Evolutionary conservation across 192 early-diverging fungal species (phyloP), one percentile per base, ranked within the genome.

Genomic region (Diversispora epigaea): DNA sequence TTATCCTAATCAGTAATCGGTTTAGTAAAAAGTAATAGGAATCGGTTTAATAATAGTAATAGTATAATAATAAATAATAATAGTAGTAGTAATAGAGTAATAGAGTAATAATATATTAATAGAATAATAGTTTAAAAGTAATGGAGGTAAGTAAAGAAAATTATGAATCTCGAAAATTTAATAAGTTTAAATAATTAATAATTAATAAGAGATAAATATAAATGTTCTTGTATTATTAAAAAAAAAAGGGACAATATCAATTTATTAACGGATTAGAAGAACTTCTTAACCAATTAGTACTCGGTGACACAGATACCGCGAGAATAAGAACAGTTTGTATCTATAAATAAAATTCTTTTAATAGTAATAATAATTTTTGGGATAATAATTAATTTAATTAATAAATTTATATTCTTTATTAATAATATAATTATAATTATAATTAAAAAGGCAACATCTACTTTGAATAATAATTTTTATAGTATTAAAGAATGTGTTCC

Each of bases 401-500:
- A 12, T 14, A 50, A 50, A 14, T 5, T 12, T 50, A 50, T 50
- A 12, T 12, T 11, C 8, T 14, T 50, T 5, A 1, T 50, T 50
- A 50, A 50, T 50, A 12, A 67, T 22, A 21, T 47, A 17, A 17
- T 25, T 4, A 17, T 9, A 44, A 9, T 25, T 41, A 25, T 32
- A 25, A 6, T 12, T 66, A 19, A 12, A 58, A 73, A 91, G 90
- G 86, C 90, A 64, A 95, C 93, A 40, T 85, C 83, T 56, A 85
- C 89, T 17, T 83, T 96, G 62, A 91, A 86, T 82, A 87, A 84
- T 72, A 86, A 93, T 77, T 93, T 84, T 81, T 96, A 91, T 77
- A 83, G 83, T 22, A 80, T 81, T n/a, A 71, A 85, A 32, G 77
- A 84, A 40, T 93, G 94, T 76, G 86, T 96, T n/a, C 91, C 94